These are phyloP conservation scores for Sporisorium iseilematis-ciliati DNA, from an alignment of 1,284 basidiomycete species.

Conservation along the genomic window DNA sequence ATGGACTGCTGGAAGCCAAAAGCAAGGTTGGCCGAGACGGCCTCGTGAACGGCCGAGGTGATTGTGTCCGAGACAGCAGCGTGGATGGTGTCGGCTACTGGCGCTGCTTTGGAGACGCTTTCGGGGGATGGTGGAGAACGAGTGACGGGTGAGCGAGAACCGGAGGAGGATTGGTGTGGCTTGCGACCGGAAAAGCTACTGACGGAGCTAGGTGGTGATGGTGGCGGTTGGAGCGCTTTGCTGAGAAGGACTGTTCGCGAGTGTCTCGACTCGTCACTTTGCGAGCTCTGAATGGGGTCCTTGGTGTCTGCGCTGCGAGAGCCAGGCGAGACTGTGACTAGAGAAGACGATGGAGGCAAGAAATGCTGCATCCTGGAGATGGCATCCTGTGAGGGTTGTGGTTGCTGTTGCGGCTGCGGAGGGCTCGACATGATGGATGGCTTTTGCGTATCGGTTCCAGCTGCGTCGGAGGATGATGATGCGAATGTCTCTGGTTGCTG, in stretches of 20 bases:
- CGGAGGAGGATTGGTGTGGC: slow-evolving; percentile 16
- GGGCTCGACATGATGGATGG: slow-evolving; percentile 8
- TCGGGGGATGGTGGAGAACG: slow-evolving; percentile 5
- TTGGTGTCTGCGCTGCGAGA: slow-evolving; percentile 7
- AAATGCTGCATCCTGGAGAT: slow-evolving; percentile 38
- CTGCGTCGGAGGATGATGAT: background rate
- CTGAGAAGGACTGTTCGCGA: slow-evolving; percentile 13
- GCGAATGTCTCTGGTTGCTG: slow-evolving; percentile 1
- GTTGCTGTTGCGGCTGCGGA: slow-evolving; percentile 10
- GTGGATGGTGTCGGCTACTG: slow-evolving; percentile 6
- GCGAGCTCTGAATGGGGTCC: background rate
- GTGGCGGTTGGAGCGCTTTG: slow-evolving; percentile 38
- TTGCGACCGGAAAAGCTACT: slow-evolving; percentile 27
- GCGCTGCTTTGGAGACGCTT: background rate
- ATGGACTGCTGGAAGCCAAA: slow-evolving; percentile 24
- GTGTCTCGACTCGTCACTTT: background rate
- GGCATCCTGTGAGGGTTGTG: slow-evolving; percentile 15
- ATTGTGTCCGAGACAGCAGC: slow-evolving; percentile 25
- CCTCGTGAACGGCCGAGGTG: slow-evolving; percentile 19
- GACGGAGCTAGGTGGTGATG: slow-evolving; percentile 40
- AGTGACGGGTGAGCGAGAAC: slow-evolving; percentile 17
- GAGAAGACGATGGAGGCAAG: slow-evolving; percentile 22
- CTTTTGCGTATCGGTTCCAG: background rate
- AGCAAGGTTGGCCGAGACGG: slow-evolving; percentile 19
- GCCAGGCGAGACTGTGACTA: slow-evolving; percentile 6